Evolutionary conservation across 2,329 filamentous ascomycete genomes (phyloP).

Genomic region (Paraconiothyrium sp.): DNA sequence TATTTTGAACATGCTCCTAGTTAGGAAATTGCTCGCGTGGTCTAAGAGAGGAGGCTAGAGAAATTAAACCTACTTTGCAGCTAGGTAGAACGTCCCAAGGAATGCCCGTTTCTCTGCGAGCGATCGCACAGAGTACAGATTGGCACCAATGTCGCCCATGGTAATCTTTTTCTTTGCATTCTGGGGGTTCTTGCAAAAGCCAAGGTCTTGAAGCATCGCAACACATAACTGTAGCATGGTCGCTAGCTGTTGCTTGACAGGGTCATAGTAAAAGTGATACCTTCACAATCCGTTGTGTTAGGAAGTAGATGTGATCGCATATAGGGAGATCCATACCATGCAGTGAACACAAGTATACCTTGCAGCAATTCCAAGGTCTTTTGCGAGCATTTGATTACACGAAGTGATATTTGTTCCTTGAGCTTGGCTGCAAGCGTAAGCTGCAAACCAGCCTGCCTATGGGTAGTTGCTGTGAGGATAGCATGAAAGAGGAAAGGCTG

Average conservation of each 20-base stretch:
- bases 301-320: not conserved
- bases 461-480: constrained; percentile 41
- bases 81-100: constrained; percentile 32
- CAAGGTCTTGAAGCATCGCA: constrained; percentile 48
- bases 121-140: constrained; percentile 9
- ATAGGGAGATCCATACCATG: constrained; percentile 34
- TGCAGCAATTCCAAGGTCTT: constrained; percentile 53
- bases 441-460: constrained; percentile 35
- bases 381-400: constrained; percentile 43
- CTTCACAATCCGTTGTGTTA: not conserved
- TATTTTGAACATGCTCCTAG: not conserved
- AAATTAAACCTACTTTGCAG: constrained; percentile 24
- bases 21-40: not conserved
- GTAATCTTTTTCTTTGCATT: constrained; percentile 15
- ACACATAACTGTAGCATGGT: constrained; percentile 50
- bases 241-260: constrained; percentile 41
- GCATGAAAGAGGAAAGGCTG: constrained; percentile 50
- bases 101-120: constrained; percentile 30
- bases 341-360: constrained; percentile 49
- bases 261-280: constrained; percentile 44
- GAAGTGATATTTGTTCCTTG: constrained; percentile 38
- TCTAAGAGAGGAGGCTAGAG: not conserved
- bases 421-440: constrained; percentile 38
- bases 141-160: not conserved
- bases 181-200: constrained; percentile 26